Percentiles rank a stretch among this genome's conserved stretches.
Evolutionary conservation across 164 flowering plant genomes (phyloP).

Genomic region (Dillenia suffruticosa): DNA sequence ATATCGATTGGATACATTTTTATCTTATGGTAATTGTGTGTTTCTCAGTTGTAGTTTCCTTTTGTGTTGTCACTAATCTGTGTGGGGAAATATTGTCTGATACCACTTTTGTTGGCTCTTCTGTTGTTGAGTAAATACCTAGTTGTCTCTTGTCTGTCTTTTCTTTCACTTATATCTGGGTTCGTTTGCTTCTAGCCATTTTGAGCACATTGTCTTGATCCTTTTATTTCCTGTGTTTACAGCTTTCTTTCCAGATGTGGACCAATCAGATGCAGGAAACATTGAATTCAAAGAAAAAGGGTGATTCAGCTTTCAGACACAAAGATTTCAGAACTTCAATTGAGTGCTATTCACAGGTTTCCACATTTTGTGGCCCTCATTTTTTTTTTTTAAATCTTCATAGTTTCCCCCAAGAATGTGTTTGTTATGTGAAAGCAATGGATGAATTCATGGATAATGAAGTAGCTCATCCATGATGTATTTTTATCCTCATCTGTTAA

Average conservation of each 20-base stretch:
- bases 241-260: constrained; percentile 87
- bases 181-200: neutral
- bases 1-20: no score
- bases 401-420: no score
- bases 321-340: constrained; percentile 59
- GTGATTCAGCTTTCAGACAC: constrained; percentile 61
- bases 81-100: no score
- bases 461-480: neutral
- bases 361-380: neutral
- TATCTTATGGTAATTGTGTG: no score
- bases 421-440: no score
- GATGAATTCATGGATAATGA: no score
- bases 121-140: neutral
- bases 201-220: neutral
- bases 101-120: neutral
- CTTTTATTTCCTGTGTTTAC: constrained; percentile 15
- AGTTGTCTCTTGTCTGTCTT: neutral
- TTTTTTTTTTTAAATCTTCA: no score
- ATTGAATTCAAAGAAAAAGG: constrained; percentile 68
- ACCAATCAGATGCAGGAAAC: constrained; percentile 78
- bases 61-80: no score
- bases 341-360: constrained; percentile 62
- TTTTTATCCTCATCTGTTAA: no score
- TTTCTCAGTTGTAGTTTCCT: no score
- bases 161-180: neutral